These are phyloP conservation scores for Salix viminalis DNA, from an alignment of 345 rosid species.

Conservation along the genomic window DNA sequence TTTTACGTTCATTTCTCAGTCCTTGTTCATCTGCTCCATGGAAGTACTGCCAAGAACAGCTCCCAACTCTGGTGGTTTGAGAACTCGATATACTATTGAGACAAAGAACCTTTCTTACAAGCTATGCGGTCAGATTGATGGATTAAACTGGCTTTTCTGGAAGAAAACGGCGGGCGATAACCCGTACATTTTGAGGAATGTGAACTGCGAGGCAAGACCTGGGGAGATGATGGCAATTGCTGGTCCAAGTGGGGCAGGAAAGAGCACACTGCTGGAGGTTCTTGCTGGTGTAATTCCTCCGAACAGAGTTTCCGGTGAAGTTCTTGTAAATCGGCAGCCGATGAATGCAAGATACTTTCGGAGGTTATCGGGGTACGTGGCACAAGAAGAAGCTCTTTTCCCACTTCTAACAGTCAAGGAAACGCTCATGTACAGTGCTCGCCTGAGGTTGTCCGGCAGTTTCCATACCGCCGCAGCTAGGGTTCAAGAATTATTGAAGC, in stretches of 20 bases:
- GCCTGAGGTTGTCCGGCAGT: conserved; percentile 22
- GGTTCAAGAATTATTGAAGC: conserved; percentile 18
- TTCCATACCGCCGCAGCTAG: conserved; percentile 12
- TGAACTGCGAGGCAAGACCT: conserved; percentile 28
- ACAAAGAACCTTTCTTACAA: conserved; percentile 22
- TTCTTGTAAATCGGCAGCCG: conserved; percentile 28
- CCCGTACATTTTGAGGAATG: conserved; percentile 21
- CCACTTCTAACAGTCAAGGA: conserved; percentile 34
- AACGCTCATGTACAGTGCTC: conserved; percentile 29
- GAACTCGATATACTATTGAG: conserved; percentile 14
- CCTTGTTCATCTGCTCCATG: conserved; percentile 8
- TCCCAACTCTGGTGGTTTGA: not conserved
- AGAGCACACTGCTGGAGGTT: conserved; percentile 28
- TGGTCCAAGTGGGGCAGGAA: conserved; percentile 35
- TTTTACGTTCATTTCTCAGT: not conserved
- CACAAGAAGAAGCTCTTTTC: conserved; percentile 30
- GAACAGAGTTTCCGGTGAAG: conserved; percentile 18
- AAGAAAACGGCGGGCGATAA: not conserved
- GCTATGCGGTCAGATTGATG: conserved; percentile 5
- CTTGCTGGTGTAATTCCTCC: conserved; percentile 24
- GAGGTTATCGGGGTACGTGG: conserved; percentile 24
- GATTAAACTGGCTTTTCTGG: conserved; percentile 16
- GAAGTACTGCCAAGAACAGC: conserved; percentile 15
- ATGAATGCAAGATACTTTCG: conserved; percentile 21
- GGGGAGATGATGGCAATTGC: conserved; percentile 33